Evolutionary conservation across 805 yeast species (phyloP), one percentile per base, ranked within the genome.

Genomic region (Jamesozyma rosinii): DNA sequence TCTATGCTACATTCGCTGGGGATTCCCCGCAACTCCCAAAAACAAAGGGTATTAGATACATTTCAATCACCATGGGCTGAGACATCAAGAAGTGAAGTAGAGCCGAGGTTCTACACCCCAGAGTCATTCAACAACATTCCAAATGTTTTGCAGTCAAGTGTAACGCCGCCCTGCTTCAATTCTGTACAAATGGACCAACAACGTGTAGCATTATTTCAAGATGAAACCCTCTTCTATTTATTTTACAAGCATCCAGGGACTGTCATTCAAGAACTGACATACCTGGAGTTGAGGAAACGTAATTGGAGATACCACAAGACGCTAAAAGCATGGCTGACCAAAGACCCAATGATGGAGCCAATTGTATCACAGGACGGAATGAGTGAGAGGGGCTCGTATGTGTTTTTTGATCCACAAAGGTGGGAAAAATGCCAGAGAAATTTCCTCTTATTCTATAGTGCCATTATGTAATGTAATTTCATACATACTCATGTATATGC

Each of bases 241-340:
- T 92, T 92, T 61, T 92, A 92, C 64, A 84, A 94, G 50, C 87
- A 81, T 69, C 95, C 98, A 4, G 79, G 87, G 43, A 97, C 92
- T 59, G 79, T 87, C 3, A 70, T 90, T 60, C 99, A 92, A 64
- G 98, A 92, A 61, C 75, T 88, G 44, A 94, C 95, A 4, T 94
- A 97, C 5, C 72, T 90, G 46, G 97, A 90, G 62, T 74, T 92
- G 52, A 86, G 87, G 54, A 79, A 79, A 49, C 74, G 98, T 54
- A 92, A 90, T 65, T 92, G 99, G 99, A 76, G 97, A 52, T 92
- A 85, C 58, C 98, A 92, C 66, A 90, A 88, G 66, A 95, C 87
- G 48, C 74, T 92, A 44, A 94, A 89, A 67, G 88, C 92, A 41
- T 92, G 98, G 98, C 68, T 92, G 46, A 92, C 98, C 11, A 92